These are phyloP conservation scores for Nemania sp. DNA, from an alignment of 2,329 filamentous ascomycete species.

Conservation along the genomic window DNA sequence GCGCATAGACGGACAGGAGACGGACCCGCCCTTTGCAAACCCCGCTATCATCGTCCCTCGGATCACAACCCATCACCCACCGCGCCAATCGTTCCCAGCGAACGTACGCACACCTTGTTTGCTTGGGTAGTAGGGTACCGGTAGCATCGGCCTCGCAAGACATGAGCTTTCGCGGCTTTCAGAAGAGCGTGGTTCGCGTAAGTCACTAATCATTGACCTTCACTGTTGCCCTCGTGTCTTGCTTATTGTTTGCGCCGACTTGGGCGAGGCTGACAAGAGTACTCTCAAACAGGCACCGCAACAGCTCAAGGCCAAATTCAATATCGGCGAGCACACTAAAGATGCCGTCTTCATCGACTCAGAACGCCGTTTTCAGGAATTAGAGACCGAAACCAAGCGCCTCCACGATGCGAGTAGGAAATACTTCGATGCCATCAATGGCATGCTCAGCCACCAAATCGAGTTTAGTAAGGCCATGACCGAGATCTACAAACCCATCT, in stretches of 20 bases:
- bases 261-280: conserved; percentile 17
- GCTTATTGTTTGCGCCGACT: conserved; percentile 15
- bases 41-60: conserved; percentile 25
- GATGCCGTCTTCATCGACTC: conserved; percentile 95
- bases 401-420: conserved; percentile 94
- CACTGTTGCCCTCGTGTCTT: background rate
- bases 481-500: conserved; percentile 98
- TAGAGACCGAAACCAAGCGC: conserved; percentile 96
- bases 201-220: conserved; percentile 49
- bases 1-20: background rate
- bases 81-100: conserved; percentile 1
- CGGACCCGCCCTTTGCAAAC: conserved; percentile 28
- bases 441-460: conserved; percentile 97
- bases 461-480: conserved; percentile 96
- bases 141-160: conserved; percentile 31
- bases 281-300: conserved; percentile 77
- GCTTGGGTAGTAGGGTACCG: conserved; percentile 2
- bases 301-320: conserved; percentile 90
- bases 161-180: conserved; percentile 98
- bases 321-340: conserved; percentile 94
- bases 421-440: conserved; percentile 98
- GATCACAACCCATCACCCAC: conserved; percentile 5
- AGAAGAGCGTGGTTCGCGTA: conserved; percentile 89
- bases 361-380: conserved; percentile 91
- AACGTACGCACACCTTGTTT: conserved; percentile 4